Conservation (phyloP, 257 asterid genomes). For the Avicennia marina region DNA sequence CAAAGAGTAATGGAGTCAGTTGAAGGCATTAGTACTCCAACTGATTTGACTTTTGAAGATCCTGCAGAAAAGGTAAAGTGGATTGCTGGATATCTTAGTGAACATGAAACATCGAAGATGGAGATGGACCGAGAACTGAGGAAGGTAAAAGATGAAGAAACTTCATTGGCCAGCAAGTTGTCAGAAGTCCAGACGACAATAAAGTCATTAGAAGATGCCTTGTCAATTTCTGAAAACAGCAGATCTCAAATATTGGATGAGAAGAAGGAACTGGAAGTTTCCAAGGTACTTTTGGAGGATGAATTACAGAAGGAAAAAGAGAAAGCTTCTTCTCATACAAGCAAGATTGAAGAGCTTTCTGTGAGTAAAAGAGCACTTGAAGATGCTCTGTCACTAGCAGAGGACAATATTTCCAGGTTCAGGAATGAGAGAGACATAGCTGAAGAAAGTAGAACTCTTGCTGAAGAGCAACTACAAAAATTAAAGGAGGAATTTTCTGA, state of each 20-base stretch:
- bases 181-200: constrained; percentile 38
- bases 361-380: constrained; percentile 43
- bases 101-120: constrained; percentile 42
- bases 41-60: constrained; percentile 44
- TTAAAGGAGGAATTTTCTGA: constrained; percentile 47
- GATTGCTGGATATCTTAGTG: constrained; percentile 47
- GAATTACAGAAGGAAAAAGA: constrained; percentile 58
- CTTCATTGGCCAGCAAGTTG: constrained; percentile 40
- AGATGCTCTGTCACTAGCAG: constrained; percentile 52
- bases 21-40: constrained; percentile 54
- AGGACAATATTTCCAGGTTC: constrained; percentile 43
- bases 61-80: constrained; percentile 75
- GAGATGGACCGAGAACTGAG: constrained; percentile 58
- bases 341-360: constrained; percentile 55
- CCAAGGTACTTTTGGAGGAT: constrained; percentile 48
- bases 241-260: constrained; percentile 54
- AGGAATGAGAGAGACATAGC: constrained; percentile 56
- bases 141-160: constrained; percentile 48
- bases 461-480: constrained; percentile 49
- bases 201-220: constrained; percentile 55
- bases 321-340: constrained; percentile 42
- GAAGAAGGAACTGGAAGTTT: constrained; percentile 59
- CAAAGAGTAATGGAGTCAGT: constrained; percentile 62
- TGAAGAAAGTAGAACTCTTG: constrained; percentile 35
- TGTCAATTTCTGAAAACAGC: constrained; percentile 49